Conservation (phyloP, 306 rosid species). For the Fragaria iinumae region DNA sequence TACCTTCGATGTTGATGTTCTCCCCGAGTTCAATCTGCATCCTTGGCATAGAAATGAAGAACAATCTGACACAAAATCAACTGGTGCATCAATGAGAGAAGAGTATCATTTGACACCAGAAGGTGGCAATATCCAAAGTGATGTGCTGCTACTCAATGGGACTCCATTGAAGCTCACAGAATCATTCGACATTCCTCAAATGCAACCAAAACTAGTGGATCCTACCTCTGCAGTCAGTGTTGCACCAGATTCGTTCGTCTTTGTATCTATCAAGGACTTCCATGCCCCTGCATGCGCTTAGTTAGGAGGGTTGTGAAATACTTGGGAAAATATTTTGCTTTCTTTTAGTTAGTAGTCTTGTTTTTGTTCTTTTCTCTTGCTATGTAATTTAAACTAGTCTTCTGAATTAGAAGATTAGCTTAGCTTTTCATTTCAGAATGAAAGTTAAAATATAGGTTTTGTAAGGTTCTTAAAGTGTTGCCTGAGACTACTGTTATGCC, state of each 20-base stretch:
- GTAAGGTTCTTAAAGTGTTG: conserved; percentile 1
- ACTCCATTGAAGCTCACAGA: conserved; percentile 38
- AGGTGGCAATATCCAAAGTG: conserved; percentile 50
- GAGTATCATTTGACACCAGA: conserved; percentile 67
- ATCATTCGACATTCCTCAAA: conserved; percentile 38
- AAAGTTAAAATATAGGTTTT: background rate
- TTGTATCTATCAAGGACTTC: conserved; percentile 35
- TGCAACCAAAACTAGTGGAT: conserved; percentile 42
- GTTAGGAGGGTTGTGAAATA: conserved; percentile 11
- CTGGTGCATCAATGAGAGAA: conserved; percentile 28
- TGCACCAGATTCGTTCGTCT: conserved; percentile 45
- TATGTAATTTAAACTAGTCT: background rate
- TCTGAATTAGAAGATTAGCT: background rate
- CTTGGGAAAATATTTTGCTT: background rate
- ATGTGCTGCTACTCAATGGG: conserved; percentile 51
- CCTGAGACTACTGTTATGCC: background rate
- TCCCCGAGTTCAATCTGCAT: conserved; percentile 33
- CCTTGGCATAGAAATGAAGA: background rate
- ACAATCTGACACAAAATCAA: background rate
- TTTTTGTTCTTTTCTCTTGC: background rate
- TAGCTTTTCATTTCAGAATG: background rate
- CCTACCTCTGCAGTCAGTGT: conserved; percentile 34
- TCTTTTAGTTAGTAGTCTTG: background rate
- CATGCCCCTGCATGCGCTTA: conserved; percentile 52
- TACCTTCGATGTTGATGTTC: conserved; percentile 24